Percentiles rank a stretch among this genome's conserved stretches.
These are phyloP conservation scores for Straminergon stramineum DNA, from an alignment of 225 moss, liverwort and hornwort species.

Conservation along the genomic window DNA sequence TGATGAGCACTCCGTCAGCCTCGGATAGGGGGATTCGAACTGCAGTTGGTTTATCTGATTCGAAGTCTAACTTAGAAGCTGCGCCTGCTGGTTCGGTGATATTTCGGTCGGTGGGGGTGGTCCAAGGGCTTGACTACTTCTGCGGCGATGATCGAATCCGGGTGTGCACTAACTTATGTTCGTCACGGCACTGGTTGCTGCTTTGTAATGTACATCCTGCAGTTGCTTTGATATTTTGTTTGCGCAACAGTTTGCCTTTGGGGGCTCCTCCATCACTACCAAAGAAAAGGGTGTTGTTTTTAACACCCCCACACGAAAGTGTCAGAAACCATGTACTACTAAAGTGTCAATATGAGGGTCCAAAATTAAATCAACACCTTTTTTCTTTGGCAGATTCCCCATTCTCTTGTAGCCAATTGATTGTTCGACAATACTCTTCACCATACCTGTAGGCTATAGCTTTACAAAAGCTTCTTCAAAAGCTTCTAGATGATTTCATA, in stretches of 20 bases:
- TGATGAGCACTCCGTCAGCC: background rate
- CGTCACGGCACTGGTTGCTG: background rate
- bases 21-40: background rate
- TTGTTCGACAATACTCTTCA: background rate
- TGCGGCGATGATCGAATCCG: background rate
- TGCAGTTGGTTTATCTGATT: background rate
- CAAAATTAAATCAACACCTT: background rate
- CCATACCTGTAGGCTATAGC: background rate
- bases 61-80: background rate
- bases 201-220: background rate
- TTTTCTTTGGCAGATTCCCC: background rate
- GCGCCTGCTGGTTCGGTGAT: background rate
- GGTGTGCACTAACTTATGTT: background rate
- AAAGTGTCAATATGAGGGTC: background rate
- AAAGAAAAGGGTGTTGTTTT: too few relatives aligned
- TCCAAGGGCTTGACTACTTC: background rate
- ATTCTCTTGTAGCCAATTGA: background rate
- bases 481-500: background rate
- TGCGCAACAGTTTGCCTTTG: background rate
- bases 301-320: background rate
- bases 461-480: background rate
- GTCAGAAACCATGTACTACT: background rate
- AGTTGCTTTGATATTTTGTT: background rate
- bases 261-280: background rate
- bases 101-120: background rate